Evolutionary conservation across 768 basidiomycete species (phyloP), one percentile per base, ranked within the genome.

Genomic region (Serendipita sp.): DNA sequence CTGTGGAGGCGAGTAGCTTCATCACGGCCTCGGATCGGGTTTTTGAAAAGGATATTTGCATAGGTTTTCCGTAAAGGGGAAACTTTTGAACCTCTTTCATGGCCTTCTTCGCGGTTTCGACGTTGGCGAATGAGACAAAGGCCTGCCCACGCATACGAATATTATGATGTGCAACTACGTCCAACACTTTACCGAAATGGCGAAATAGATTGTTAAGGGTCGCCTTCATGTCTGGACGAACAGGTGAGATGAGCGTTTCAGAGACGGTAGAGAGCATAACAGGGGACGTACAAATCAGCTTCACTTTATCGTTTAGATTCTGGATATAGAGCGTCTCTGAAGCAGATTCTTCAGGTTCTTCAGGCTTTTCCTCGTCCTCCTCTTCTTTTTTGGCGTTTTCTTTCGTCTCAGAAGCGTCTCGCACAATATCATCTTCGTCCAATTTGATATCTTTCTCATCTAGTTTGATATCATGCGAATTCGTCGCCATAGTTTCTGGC

Each of bases 101-200:
- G 4, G 95, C 95, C 74, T 86, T 88, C 71, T 81, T 79, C 41
- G 96, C 96, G 65, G 82, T 81, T 65, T 97, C 92, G 63, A 84
- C 78, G 38, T 84, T 84, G 65, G 80, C 80, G 74, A 99, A 96
- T 44, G 90, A 92, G 44, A 99, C 91, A 72, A 99, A 99, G 2
- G 96, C 96, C 76, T 99, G 96, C 15, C 96, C 96, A 45, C 96
- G 82, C 96, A 99, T 99, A 45, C 96, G 85, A 66, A 99, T 76
- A 78, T 96, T 98, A 63, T 79, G 76, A 74, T 99, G 96, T 8
- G 94, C 93, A 18, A 93, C 88, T n/a, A 99, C 92, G 72, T 95
- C 92, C 32, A 97, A 75, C 16, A 99, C 88, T 67, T 89, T 86
- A 11, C 93, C 92, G 71, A 97, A 99, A 13, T 86, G 81, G 74